Evolutionary conservation across 257 asterid genomes (phyloP), one percentile per base, ranked within the genome.

Genomic region (Solanum etuberosum): DNA sequence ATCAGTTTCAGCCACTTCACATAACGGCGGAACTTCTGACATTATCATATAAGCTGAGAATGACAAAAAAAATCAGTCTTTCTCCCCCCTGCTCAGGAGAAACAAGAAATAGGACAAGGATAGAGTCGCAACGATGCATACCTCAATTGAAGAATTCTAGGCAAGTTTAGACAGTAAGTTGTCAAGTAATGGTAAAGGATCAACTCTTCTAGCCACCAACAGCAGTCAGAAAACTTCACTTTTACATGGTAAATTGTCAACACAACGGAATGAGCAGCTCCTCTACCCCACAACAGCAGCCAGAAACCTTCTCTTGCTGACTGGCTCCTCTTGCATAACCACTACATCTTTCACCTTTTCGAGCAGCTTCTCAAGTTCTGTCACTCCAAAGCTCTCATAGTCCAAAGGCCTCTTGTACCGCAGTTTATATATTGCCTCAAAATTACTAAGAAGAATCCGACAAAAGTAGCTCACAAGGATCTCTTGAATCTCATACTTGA

Each of bases 401-500:
- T 57, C 65, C 65, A 57, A 57, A 4, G 65, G 65, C 12, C 65
- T 57, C 25, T 57, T 57, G 65, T 57, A 57, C 65, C 65, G 65
- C 65, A 57, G 65, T 57, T 57, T 20, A 57, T 57, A 57, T 57
- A 57, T 57, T 57, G 86, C 92, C 92, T 96, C 98, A 61, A 97
- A 96, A 70, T 83, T 86, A 86, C 92, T 92, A 7, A 97, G 89
- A 85, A 91, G 88, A 73, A 97, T 89, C 63, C 91, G 91, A 89
- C 95, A 95, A 21, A 97, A 95, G 88, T 91, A 97, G 91, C 99
- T 95, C 63, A 96, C 99, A 83, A 96, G 84, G 83, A 97, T 96
- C 59, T 96, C 99, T 91, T 95, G 96, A 72, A 97, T 97, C 91
- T 97, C 98, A 35, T 91, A 91, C 87, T 91, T 95, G 83, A 97